phyloP scores from a whole-genome alignment of 2,329 filamentous ascomycete genomes.

The Ustulina deusta region DNA sequence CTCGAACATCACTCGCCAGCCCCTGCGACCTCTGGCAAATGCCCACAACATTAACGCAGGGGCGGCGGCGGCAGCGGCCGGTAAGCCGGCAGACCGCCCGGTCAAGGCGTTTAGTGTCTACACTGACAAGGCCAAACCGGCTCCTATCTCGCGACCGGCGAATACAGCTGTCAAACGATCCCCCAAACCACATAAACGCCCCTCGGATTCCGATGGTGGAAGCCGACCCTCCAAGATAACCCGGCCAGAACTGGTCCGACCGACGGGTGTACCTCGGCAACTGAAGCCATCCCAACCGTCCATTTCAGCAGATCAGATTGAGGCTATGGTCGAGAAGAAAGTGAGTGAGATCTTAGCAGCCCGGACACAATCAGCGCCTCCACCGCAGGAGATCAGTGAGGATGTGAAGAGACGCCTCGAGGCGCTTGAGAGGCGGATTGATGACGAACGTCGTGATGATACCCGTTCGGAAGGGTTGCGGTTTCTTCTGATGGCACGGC shows the following conservation, averaged over 20 bases:
- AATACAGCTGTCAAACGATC: constrained; percentile 46
- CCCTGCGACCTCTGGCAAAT: constrained; percentile 80
- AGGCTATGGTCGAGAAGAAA: constrained; percentile 92
- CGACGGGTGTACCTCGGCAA: constrained; percentile 38
- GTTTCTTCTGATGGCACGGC: constrained; percentile 88
- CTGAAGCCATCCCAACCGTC: constrained; percentile 42
- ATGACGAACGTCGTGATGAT: constrained; percentile 76
- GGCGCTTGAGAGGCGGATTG: constrained; percentile 86
- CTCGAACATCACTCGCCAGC: constrained; percentile 68
- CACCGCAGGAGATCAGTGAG: constrained; percentile 71
- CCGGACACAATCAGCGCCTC: constrained; percentile 68
- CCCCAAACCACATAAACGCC: constrained; percentile 56
- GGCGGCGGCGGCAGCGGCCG: constrained; percentile 62
- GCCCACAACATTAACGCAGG: constrained; percentile 78
- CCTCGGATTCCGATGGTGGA: constrained; percentile 56
- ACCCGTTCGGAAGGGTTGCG: constrained; percentile 83
- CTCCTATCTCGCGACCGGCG: constrained; percentile 43
- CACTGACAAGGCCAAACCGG: constrained; percentile 74
- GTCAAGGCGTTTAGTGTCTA: constrained; percentile 89
- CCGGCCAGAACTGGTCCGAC: constrained; percentile 42
- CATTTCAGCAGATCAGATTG: constrained; percentile 80
- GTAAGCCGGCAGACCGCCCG: constrained; percentile 73
- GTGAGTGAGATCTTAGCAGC: constrained; percentile 89
- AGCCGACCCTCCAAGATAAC: constrained; percentile 49
- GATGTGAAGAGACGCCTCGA: constrained; percentile 85